phyloP scores from a whole-genome alignment of 2,329 filamentous ascomycete genomes.

The Pleoardoris graminearum region DNA sequence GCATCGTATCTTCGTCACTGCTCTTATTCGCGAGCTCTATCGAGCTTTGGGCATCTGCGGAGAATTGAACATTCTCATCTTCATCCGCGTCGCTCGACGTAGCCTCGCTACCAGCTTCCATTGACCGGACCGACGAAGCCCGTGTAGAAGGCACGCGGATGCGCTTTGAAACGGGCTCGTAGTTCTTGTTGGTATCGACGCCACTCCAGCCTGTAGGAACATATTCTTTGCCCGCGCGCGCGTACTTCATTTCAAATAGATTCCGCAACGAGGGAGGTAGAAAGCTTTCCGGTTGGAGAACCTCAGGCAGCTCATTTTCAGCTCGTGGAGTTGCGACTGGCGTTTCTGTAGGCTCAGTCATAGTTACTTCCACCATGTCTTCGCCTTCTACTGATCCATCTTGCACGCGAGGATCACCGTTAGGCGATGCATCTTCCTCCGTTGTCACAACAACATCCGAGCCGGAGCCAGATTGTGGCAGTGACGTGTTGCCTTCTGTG shows the following conservation, averaged over 20 bases:
- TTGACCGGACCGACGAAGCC: slow-evolving; percentile 41
- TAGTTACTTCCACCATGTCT: slow-evolving; percentile 87
- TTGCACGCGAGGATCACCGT: slow-evolving; percentile 70
- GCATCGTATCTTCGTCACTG: slow-evolving; percentile 41
- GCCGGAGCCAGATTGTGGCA: slow-evolving; percentile 58
- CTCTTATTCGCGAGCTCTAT: slow-evolving; percentile 39
- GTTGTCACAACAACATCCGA: slow-evolving; percentile 71
- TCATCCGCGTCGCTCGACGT: slow-evolving; percentile 45
- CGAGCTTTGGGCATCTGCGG: slow-evolving; percentile 29
- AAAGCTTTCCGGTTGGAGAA: slow-evolving; percentile 60
- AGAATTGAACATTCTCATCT: slow-evolving; percentile 35
- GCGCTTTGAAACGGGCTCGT: slow-evolving; percentile 59
- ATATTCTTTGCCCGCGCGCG: slow-evolving; percentile 56
- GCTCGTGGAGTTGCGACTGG: slow-evolving; percentile 25
- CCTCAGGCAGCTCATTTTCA: slow-evolving; percentile 28
- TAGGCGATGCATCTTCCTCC: slow-evolving; percentile 65
- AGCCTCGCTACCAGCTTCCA: slow-evolving; percentile 26
- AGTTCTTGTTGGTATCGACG: slow-evolving; percentile 62
- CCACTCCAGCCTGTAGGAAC: slow-evolving; percentile 72
- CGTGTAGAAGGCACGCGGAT: slow-evolving; percentile 39
- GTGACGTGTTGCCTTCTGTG: slow-evolving; percentile 55
- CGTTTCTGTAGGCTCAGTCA: slow-evolving; percentile 64
- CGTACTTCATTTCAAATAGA: slow-evolving; percentile 77
- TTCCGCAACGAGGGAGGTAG: slow-evolving; percentile 65
- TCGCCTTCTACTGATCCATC: slow-evolving; percentile 83